A percentile compares a stretch with the other conserved stretches of the same genome.
These are phyloP conservation scores for Colletotrichum sp. DNA, from an alignment of 2,329 filamentous ascomycete genomes.

Conservation along the genomic window DNA sequence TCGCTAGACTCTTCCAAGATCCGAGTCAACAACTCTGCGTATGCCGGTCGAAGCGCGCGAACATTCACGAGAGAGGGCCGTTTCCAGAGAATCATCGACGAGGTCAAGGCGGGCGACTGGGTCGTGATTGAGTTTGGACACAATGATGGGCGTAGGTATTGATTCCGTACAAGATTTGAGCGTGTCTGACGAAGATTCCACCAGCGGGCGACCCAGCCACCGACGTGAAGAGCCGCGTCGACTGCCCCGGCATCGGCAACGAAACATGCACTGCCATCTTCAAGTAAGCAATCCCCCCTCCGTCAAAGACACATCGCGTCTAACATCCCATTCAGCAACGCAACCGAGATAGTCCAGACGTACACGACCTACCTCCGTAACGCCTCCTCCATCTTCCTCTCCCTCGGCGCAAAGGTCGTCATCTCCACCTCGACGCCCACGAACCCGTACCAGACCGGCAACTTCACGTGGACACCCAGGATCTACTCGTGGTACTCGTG, in stretches of 20 bases:
- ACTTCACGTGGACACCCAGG: slow-evolving; percentile 50
- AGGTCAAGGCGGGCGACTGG: slow-evolving; percentile 63
- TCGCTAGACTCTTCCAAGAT: slow-evolving; percentile 36
- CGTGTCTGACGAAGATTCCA: background rate
- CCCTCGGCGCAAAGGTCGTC: slow-evolving; percentile 65
- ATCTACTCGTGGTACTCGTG: slow-evolving; percentile 61
- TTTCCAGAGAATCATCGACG: slow-evolving; percentile 61
- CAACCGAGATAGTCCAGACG: slow-evolving; percentile 60
- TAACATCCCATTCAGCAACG: background rate
- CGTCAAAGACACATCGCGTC: accelerated
- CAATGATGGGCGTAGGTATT: slow-evolving; percentile 64
- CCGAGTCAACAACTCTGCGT: slow-evolving; percentile 64
- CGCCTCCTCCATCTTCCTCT: slow-evolving; percentile 57
- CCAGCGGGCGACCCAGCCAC: slow-evolving; percentile 28
- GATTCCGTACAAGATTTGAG: no score
- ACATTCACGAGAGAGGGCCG: slow-evolving; percentile 71
- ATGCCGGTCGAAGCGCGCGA: slow-evolving; percentile 70
- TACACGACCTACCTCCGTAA: slow-evolving; percentile 65
- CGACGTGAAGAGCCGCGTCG: slow-evolving; percentile 61
- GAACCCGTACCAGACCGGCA: slow-evolving; percentile 66
- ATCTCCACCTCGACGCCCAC: slow-evolving; percentile 60
- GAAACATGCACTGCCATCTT: slow-evolving; percentile 61
- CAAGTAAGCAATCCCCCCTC: background rate
- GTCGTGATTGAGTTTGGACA: slow-evolving; percentile 77
- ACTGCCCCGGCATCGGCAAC: slow-evolving; percentile 59